Evolutionary conservation across 495 filamentous ascomycete genomes (phyloP), one percentile per base, ranked within the genome.

Genomic region (Penicillium waksmanii): DNA sequence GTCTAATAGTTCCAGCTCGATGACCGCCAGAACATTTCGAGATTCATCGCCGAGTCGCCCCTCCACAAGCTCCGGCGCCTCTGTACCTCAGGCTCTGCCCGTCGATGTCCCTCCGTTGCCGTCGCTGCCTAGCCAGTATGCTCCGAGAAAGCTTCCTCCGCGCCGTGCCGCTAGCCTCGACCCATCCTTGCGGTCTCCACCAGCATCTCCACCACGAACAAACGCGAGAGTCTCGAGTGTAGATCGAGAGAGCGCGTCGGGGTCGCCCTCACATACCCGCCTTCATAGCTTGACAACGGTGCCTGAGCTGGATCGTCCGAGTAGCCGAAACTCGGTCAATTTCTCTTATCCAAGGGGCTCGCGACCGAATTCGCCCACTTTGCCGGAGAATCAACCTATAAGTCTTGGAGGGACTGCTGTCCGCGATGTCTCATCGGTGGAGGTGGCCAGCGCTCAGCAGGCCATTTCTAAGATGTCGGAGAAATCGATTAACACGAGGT

Each of bases 11-110:
- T 84, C 80, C 46, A 84, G 86, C 13, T 96, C 91, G 31, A 96
- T 97, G 92, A 87, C 83, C 42, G 88, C 92, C 61, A 83, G 93
- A 40, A 91, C 91, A 1, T 96, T 97, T 73, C 84, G 93, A 57
- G 79, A 89, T 62, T 72, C 86, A 55, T 84, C 92, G 58, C 79
- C 91, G 60, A 77, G 75, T 73, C 73, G 82, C 51, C 67, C 79
- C 52, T 72, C 77, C 40, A 79, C 82, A 46, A 73, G 77, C 64
- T 63, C 69, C 33, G 71, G 71, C 0, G 70, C 71, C 40, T 68
- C 49, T 64, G 36, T 35, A 51, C 40, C 57, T 3, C 23, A 23
- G 23, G 4, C 23, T 11, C 10, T 23, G 3, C 61, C 58, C 4
- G 15, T 73, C 35, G 77, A 84, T 59, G 81, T 81, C 36, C 92